Conservation (phyloP, 495 filamentous ascomycete species). For the Penicillium parvum region DNA sequence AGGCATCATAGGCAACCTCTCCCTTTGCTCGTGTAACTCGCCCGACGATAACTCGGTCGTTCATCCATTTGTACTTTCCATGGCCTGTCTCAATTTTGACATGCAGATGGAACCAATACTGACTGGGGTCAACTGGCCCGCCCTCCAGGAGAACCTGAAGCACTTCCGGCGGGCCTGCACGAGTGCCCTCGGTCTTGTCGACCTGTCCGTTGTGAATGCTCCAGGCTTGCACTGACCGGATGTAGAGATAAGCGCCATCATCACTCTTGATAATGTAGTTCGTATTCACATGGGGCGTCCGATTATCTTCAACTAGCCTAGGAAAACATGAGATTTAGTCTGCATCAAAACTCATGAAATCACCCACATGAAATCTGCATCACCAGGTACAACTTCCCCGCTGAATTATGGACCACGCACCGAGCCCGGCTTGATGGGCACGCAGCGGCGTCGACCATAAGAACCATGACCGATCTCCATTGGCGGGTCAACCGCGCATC, state of each 20-base stretch:
- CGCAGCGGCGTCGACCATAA: conserved; percentile 28
- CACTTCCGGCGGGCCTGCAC: conserved; percentile 26
- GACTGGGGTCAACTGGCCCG: conserved; percentile 21
- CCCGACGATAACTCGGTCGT: conserved; percentile 30
- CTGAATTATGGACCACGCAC: conserved; percentile 23
- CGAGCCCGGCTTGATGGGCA: conserved; percentile 24
- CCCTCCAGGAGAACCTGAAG: conserved; percentile 29
- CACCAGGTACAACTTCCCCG: conserved; percentile 28
- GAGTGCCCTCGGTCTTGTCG: conserved; percentile 25
- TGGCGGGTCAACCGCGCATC: conserved; percentile 26
- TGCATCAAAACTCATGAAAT: not conserved
- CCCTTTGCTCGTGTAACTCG: conserved; percentile 25
- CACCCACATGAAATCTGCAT: conserved; percentile 29
- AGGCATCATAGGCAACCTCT: conserved; percentile 30
- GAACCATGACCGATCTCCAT: conserved; percentile 29
- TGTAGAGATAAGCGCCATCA: conserved; percentile 27
- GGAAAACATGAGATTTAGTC: not conserved
- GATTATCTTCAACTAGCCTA: conserved; percentile 28
- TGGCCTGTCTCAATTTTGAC: conserved; percentile 29
- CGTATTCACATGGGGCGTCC: conserved; percentile 29
- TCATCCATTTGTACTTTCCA: conserved; percentile 34
- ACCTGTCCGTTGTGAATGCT: not conserved
- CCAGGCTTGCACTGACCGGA: too few relatives aligned
- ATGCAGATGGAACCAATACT: conserved; percentile 33
- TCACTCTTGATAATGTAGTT: conserved; percentile 29